Evolutionary conservation across 768 basidiomycete genomes (phyloP).

Genomic region (Leucosporidium scottii): DNA sequence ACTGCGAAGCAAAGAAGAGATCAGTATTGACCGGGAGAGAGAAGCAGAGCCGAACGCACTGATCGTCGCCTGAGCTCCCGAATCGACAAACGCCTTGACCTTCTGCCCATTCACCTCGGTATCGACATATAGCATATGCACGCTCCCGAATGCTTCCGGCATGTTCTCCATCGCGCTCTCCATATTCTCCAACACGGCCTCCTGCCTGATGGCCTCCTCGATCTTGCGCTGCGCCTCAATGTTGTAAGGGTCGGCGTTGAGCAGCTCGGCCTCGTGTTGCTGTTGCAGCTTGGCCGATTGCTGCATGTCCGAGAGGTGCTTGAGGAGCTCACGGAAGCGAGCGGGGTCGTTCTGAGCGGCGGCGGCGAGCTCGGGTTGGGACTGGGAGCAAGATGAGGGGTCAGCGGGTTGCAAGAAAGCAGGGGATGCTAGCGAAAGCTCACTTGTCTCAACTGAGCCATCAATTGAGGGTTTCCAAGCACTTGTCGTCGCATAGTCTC

Average conservation of each 20-base stretch:
- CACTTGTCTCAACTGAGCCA: conserved; percentile 68
- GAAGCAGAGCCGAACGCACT: conserved; percentile 51
- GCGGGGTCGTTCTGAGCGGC: conserved; percentile 63
- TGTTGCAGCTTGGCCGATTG: conserved; percentile 50
- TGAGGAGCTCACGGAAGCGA: conserved; percentile 67
- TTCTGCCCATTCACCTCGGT: conserved; percentile 86
- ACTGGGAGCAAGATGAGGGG: conserved; percentile 46
- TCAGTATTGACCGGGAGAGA: neutral
- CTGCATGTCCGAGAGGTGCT: conserved; percentile 39
- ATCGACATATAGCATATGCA: conserved; percentile 92
- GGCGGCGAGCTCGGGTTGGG: conserved; percentile 69
- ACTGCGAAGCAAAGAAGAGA: conserved; percentile 8
- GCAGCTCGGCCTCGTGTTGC: conserved; percentile 49
- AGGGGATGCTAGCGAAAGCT: neutral
- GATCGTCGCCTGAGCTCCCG: conserved; percentile 93
- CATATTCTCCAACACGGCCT: conserved; percentile 85
- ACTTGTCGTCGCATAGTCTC: conserved; percentile 87
- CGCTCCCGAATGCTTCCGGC: conserved; percentile 61
- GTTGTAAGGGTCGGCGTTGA: conserved; percentile 85
- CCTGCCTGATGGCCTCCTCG: conserved; percentile 83
- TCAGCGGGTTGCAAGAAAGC: neutral
- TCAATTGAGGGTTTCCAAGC: conserved; percentile 71
- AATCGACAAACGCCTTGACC: conserved; percentile 95
- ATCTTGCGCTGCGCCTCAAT: conserved; percentile 87
- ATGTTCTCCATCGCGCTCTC: conserved; percentile 73